Evolutionary conservation across 306 rosid species (phyloP).

Genomic region (Dalbergia cochinchinensis): DNA sequence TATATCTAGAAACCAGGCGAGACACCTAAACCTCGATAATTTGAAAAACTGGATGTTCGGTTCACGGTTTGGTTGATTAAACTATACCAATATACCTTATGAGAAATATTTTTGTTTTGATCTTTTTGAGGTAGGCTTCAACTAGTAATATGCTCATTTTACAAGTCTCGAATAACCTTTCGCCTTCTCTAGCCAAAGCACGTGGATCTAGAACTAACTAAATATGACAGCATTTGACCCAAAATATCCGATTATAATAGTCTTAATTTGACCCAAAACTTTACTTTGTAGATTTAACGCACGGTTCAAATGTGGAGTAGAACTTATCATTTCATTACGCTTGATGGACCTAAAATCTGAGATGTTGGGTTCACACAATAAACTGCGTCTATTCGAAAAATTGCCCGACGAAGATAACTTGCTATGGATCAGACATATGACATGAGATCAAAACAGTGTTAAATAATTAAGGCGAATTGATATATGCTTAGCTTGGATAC

Average conservation of each 20-base stretch:
- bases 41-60: neutral
- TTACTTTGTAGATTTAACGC: neutral
- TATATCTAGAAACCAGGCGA: slow-evolving; percentile 5
- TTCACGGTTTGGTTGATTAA: neutral
- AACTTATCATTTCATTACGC: neutral
- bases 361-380: neutral
- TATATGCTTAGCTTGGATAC: too few relatives aligned
- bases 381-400: neutral
- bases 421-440: neutral
- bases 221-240: neutral
- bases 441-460: neutral
- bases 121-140: slow-evolving; percentile 29
- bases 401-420: neutral
- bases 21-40: neutral
- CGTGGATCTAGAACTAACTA: neutral
- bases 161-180: neutral
- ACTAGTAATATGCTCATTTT: neutral
- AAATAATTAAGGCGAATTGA: too few relatives aligned
- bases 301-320: neutral
- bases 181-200: neutral
- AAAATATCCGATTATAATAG: neutral
- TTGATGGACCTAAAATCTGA: neutral
- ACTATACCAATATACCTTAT: neutral
- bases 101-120: neutral
- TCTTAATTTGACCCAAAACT: slow-evolving; percentile 2